Evolutionary conservation across 441 rosid species (phyloP), one percentile per base, ranked within the genome.

Genomic region (Breynia disticha): DNA sequence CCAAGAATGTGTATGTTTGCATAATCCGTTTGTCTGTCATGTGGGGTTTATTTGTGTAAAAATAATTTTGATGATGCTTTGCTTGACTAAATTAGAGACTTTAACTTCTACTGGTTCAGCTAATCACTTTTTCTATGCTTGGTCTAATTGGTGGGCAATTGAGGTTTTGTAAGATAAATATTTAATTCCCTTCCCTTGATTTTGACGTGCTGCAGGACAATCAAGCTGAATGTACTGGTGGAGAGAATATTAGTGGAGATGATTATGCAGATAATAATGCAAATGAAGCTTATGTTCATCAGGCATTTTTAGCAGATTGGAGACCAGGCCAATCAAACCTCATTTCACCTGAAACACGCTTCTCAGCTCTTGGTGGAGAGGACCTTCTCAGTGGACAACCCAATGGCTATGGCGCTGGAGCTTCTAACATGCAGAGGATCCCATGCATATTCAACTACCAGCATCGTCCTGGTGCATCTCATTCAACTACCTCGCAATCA

Each of bases 221-320:
- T 70, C 79, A 62, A 68, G 76, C 72, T 60, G 74, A 72, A 55
- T 57, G 61, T 62, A 69, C 68, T 50, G 76, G 68, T 44, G 77
- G 70, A 59, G 82, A 69, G 54, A 80, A 75, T 60, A 74, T 59
- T 54, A 77, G 77, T 59, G 85, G 82, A 61, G 94, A 78, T 61
- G 87, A 77, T 55, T 67, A 67, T 68, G 55, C 63, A 19, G 91
- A 24, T 24, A 24, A 82, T 61, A 70, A 71, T 72, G 68, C 73
- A 41, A 85, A 72, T 54, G 90, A 80, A 68, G 70, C 90, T 37
- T 83, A 80, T 59, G 84, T 94, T 55, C 96, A 89, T 64, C 90
- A 87, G 71, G 95, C 74, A 64, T 94, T 89, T 74, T 74, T 89
- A 59, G 83, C 97, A 17, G 95, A 80, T 56, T 93, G 89, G 93